These are phyloP conservation scores for Casaregolazyma lundiana DNA, from an alignment of 1,139 yeast genomes.

Conservation along the genomic window DNA sequence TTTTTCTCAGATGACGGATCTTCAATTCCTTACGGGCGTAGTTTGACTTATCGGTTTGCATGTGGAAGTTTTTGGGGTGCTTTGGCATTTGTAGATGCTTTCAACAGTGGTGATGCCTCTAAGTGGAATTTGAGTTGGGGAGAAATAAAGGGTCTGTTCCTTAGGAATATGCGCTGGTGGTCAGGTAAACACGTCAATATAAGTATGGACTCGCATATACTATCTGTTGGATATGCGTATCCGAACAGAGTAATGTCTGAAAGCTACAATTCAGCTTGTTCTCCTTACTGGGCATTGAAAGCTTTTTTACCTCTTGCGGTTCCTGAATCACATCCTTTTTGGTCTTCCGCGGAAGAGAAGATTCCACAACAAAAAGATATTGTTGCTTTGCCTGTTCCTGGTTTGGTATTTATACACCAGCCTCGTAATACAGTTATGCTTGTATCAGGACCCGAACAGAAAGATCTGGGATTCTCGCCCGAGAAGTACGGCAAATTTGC, in stretches of 20 bases:
- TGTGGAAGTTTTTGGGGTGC: slow-evolving; percentile 32
- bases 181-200: slow-evolving; percentile 30
- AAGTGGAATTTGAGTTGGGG: slow-evolving; percentile 26
- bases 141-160: slow-evolving; percentile 28
- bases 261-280: slow-evolving; percentile 31
- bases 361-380: slow-evolving; percentile 19
- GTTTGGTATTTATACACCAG: slow-evolving; percentile 27
- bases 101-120: too few species aligned
- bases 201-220: slow-evolving; percentile 23
- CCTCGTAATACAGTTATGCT: slow-evolving; percentile 27
- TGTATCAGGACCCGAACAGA: slow-evolving; percentile 30
- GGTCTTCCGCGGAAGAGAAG: too few species aligned
- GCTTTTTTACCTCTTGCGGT: slow-evolving; percentile 25
- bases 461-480: slow-evolving; percentile 23
- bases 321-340: slow-evolving; percentile 24
- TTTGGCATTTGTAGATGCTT: too few species aligned
- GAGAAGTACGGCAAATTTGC: slow-evolving; percentile 34
- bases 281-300: slow-evolving; percentile 34
- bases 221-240: slow-evolving; percentile 31
- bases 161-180: slow-evolving; percentile 33
- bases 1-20: slow-evolving; percentile 31
- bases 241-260: slow-evolving; percentile 32
- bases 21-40: slow-evolving; percentile 32
- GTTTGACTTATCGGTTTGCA: slow-evolving; percentile 30
- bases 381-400: slow-evolving; percentile 18